Evolutionary conservation across 192 early-diverging fungal species (phyloP), one percentile per base, ranked within the genome.

Genomic region (Backusella luteola): DNA sequence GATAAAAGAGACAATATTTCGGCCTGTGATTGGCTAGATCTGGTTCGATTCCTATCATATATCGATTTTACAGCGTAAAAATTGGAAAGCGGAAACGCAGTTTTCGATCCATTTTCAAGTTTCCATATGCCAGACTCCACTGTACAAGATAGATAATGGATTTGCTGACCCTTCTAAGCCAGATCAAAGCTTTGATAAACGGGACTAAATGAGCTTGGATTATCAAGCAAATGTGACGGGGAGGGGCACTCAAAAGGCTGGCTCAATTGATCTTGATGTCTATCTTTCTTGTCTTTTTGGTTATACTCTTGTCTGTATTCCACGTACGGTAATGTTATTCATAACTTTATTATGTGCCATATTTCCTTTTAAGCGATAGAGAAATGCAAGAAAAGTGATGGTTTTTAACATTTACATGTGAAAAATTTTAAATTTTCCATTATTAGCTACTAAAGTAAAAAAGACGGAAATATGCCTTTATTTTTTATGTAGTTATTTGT

Each of bases 401-500:
- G 19, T 19, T n/a, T 46, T 76, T 73, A 46, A 38, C 19, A 34
- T 73, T 19, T 38, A 12, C 29, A 63, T 14, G 11, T 14, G 11
- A 12, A 12, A 14, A 29, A 14, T 34, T 44, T 72, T 42, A 29
- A 46, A 14, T 72, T 34, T 15, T 41, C 11, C 41, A 3, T 46
- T 38, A 12, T 71, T 35, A 14, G 46, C n/a, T 68, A 35, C 67
- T 71, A 71, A 71, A 38, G 35, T 71, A 44, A 74, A 34, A 34
- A 72, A 41, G 67, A 19, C 36, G 34, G 38, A 41, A 39, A 39
- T 69, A 15, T 34, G 6, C 14, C 36, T 42, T 44, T 9, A 23
- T 53, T n/a, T 53, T n/a, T 5, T 52, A 74, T 73, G 84, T 83
- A 80, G 52, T 73, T 78, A 44, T 35, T 77, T 14, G 11, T 84